Percentiles rank a stretch among this genome's conserved stretches.
phyloP scores from a whole-genome alignment of 1,284 basidiomycete species.

The Clitocybe nebularis region DNA sequence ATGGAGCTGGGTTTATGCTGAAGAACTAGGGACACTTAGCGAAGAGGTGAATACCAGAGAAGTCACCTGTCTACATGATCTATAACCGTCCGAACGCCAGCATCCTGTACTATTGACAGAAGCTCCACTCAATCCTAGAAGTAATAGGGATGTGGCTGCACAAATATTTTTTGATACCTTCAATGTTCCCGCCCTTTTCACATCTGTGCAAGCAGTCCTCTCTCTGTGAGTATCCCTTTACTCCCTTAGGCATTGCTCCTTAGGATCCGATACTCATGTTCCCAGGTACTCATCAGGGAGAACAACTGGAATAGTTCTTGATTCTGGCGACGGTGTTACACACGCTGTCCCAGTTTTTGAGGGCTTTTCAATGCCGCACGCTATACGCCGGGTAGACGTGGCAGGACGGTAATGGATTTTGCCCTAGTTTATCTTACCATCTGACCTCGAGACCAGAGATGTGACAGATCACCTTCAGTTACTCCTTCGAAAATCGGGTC shows the following conservation, averaged over 20 bases:
- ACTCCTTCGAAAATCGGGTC: slow-evolving; percentile 90
- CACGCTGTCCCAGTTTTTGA: slow-evolving; percentile 99
- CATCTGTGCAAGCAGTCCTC: slow-evolving; percentile 95
- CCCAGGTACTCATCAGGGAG: slow-evolving; percentile 96
- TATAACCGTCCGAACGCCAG: slow-evolving; percentile 38
- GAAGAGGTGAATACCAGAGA: slow-evolving; percentile 87
- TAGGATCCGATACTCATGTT: too few species aligned
- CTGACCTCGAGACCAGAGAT: slow-evolving; percentile 53
- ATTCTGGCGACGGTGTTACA: slow-evolving; percentile 98
- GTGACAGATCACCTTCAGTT: slow-evolving; percentile 96
- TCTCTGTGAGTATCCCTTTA: slow-evolving; percentile 89
- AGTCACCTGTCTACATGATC: too few species aligned
- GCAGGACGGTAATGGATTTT: slow-evolving; percentile 73
- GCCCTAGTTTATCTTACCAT: slow-evolving; percentile 11
- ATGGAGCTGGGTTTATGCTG: slow-evolving; percentile 95
- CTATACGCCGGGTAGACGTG: slow-evolving; percentile 93
- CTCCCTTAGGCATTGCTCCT: too few species aligned
- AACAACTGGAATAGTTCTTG: slow-evolving; percentile 97
- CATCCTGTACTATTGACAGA: slow-evolving; percentile 96
- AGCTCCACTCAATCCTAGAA: slow-evolving; percentile 91
- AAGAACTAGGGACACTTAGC: slow-evolving; percentile 89
- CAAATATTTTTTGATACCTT: slow-evolving; percentile 99
- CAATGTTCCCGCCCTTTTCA: slow-evolving; percentile 98
- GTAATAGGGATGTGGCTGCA: slow-evolving; percentile 91
- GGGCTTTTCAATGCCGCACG: slow-evolving; percentile 98